Evolutionary conservation across 2,329 filamentous ascomycete species (phyloP).

Genomic region (Claviceps humidiphila): DNA sequence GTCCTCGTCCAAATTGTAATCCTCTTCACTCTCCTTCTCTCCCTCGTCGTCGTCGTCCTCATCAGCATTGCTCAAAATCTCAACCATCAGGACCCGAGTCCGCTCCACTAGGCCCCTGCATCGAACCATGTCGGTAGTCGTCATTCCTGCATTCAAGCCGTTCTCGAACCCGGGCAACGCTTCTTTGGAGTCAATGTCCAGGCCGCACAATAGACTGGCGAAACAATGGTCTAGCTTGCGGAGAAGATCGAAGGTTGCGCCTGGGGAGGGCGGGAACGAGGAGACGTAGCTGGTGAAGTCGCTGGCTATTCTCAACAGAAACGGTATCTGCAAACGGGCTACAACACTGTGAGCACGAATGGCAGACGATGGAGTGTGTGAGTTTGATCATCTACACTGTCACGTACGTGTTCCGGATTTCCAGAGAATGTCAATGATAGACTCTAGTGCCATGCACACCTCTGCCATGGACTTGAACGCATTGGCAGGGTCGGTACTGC

Average conservation of each 20-base stretch:
- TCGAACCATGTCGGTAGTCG: slow-evolving; percentile 72
- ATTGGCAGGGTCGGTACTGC: slow-evolving; percentile 30
- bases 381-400: no score
- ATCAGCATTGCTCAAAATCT: slow-evolving; percentile 41
- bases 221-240: slow-evolving; percentile 77
- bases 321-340: slow-evolving; percentile 73
- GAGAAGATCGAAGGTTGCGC: slow-evolving; percentile 56
- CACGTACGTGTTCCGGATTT: slow-evolving; percentile 71
- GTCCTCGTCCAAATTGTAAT: slow-evolving; percentile 4
- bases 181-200: slow-evolving; percentile 52
- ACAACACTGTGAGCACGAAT: slow-evolving; percentile 1
- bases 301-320: slow-evolving; percentile 65
- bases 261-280: slow-evolving; percentile 49
- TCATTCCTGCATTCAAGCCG: slow-evolving; percentile 51
- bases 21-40: slow-evolving; percentile 20
- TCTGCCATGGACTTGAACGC: slow-evolving; percentile 50
- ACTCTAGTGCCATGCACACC: slow-evolving; percentile 60
- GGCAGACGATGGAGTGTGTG: no score
- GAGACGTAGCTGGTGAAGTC: slow-evolving; percentile 59
- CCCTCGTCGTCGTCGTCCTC: slow-evolving; percentile 23
- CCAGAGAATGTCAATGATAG: slow-evolving; percentile 71
- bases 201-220: slow-evolving; percentile 55
- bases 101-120: slow-evolving; percentile 70
- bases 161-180: slow-evolving; percentile 57
- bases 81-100: slow-evolving; percentile 56